phyloP scores from a whole-genome alignment of 2,329 filamentous ascomycete species.

The Aspergillus unguis region DNA sequence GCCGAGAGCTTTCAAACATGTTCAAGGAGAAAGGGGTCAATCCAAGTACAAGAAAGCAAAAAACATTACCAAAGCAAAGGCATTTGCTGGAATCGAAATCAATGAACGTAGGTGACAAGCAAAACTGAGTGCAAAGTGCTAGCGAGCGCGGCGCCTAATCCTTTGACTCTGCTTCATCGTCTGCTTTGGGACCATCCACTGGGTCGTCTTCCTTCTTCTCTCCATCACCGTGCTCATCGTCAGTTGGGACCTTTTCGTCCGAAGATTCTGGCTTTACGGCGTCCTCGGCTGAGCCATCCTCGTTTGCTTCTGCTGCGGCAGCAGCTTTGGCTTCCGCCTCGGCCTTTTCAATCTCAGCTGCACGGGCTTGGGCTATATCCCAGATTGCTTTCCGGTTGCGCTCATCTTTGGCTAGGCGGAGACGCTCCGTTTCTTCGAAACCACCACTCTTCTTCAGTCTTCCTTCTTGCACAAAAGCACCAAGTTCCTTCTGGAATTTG shows the following conservation, averaged over 20 bases:
- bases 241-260: constrained; percentile 10
- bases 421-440: constrained; percentile 86
- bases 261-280: constrained; percentile 7
- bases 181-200: not conserved
- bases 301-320: constrained; percentile 20
- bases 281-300: constrained; percentile 4
- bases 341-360: constrained; percentile 47
- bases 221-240: constrained; percentile 6
- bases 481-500: constrained; percentile 81
- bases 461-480: constrained; percentile 79
- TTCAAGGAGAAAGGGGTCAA: constrained; percentile 1
- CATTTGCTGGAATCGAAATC: not conserved
- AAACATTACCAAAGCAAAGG: constrained; percentile 1
- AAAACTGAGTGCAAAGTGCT: constrained; percentile 5
- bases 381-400: constrained; percentile 72
- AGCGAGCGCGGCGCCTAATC: not conserved
- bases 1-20: not conserved
- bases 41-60: constrained; percentile 2
- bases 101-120: not conserved
- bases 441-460: constrained; percentile 95
- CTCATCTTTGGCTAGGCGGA: constrained; percentile 82
- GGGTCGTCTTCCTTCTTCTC: constrained; percentile 4
- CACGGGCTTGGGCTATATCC: constrained; percentile 52
- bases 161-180: not conserved
- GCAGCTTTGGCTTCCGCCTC: constrained; percentile 26